Conservation (phyloP, 768 basidiomycete genomes). For the Boletus pseudo-olivaceus region DNA sequence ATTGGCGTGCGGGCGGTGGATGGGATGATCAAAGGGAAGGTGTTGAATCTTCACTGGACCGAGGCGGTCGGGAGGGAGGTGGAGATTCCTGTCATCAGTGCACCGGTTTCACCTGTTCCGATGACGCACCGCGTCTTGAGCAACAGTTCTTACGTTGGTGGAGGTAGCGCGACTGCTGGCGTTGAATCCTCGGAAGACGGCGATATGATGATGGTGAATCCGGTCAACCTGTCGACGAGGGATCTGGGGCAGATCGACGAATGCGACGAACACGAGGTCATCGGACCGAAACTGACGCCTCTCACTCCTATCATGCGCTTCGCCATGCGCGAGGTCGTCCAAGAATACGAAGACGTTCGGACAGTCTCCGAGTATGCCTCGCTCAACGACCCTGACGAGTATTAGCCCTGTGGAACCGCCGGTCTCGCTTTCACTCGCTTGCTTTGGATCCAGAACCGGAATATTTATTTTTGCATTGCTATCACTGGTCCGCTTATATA, state of each 20-base stretch:
- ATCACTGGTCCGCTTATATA: not conserved
- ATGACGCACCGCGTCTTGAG: conserved; percentile 28
- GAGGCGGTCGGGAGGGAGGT: conserved; percentile 61
- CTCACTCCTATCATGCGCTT: conserved; percentile 78
- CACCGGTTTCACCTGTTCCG: conserved; percentile 25
- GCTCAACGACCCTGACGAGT: conserved; percentile 66
- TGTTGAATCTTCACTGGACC: conserved; percentile 76
- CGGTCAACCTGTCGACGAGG: conserved; percentile 36
- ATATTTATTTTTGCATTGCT: conserved; percentile 12
- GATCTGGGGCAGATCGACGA: conserved; percentile 47
- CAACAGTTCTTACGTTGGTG: conserved; percentile 24
- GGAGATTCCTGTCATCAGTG: conserved; percentile 28
- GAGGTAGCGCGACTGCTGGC: conserved; percentile 42
- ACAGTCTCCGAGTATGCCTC: conserved; percentile 79
- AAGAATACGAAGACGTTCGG: conserved; percentile 75
- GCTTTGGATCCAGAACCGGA: not conserved
- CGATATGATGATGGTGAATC: conserved; percentile 46
- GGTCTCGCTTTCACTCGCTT: not conserved
- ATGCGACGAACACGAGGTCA: conserved; percentile 50
- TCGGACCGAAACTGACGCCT: conserved; percentile 75
- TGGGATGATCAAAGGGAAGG: conserved; percentile 76
- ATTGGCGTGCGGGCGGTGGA: conserved; percentile 82
- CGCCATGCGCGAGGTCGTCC: conserved; percentile 81
- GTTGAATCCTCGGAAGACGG: conserved; percentile 40
- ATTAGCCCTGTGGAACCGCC: conserved; percentile 31